phyloP scores from a whole-genome alignment of 345 rosid species.

The Atalantia buxifolia region DNA sequence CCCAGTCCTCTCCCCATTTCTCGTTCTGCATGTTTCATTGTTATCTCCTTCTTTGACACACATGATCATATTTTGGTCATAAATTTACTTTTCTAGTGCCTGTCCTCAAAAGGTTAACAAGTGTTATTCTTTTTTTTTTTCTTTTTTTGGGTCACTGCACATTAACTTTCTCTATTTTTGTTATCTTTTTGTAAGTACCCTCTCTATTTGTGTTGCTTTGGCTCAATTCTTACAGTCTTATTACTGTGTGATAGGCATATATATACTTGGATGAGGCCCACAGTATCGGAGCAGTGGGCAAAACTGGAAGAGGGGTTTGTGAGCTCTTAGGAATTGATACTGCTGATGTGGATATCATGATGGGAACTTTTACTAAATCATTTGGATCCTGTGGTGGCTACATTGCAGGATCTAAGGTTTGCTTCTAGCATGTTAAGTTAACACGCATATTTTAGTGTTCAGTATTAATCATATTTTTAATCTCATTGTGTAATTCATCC shows the following conservation, averaged over 20 bases:
- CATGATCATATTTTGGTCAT: neutral
- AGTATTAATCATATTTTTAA: neutral
- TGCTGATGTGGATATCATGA: slow-evolving; percentile 92
- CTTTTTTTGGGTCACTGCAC: neutral
- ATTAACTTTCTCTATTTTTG: neutral
- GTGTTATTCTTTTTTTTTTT: neutral
- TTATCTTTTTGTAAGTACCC: neutral
- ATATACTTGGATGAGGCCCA: slow-evolving; percentile 95
- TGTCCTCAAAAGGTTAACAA: neutral
- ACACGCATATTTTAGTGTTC: neutral
- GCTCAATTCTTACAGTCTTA: neutral
- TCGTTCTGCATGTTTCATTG: neutral
- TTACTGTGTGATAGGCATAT: slow-evolving; percentile 53
- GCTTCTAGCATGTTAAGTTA: slow-evolving; percentile 9
- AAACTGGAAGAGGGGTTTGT: slow-evolving; percentile 93
- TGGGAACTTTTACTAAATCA: slow-evolving; percentile 99
- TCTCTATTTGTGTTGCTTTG: neutral
- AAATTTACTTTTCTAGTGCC: neutral
- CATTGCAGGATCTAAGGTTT: slow-evolving; percentile 93
- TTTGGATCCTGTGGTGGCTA: slow-evolving; percentile 98
- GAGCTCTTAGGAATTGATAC: slow-evolving; percentile 92
- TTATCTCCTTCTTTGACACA: neutral
- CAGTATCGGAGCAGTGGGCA: slow-evolving; percentile 96
- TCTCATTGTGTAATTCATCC: neutral
- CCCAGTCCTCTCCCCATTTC: neutral